A percentile compares a stretch with the other conserved stretches of the same genome.
These are phyloP conservation scores for Ilyonectria sp. DNA, from an alignment of 2,329 filamentous ascomycete species.

Conservation along the genomic window DNA sequence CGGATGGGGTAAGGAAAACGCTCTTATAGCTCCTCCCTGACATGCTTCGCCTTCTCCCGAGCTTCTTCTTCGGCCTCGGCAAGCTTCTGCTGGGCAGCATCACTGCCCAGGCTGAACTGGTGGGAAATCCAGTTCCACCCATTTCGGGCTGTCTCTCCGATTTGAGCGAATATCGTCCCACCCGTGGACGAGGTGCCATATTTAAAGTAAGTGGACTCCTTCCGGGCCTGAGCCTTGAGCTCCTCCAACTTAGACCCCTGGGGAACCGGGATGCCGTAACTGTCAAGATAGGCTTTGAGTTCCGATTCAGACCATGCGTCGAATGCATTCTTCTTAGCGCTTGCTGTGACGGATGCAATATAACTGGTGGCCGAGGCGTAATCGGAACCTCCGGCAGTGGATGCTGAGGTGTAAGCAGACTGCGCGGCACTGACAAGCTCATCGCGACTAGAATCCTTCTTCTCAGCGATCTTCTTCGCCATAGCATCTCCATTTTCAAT, in stretches of 20 bases:
- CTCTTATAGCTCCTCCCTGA: slow-evolving; percentile 65
- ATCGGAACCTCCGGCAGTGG: slow-evolving; percentile 68
- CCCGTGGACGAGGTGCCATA: slow-evolving; percentile 80
- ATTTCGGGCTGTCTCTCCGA: slow-evolving; percentile 65
- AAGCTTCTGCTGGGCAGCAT: slow-evolving; percentile 65
- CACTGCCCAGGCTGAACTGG: slow-evolving; percentile 65
- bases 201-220: slow-evolving; percentile 82
- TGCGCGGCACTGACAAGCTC: slow-evolving; percentile 79
- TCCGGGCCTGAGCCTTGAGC: slow-evolving; percentile 78
- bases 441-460: slow-evolving; percentile 78
- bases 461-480: slow-evolving; percentile 72
- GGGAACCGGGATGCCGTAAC: slow-evolving; percentile 78
- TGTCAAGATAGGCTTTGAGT: slow-evolving; percentile 84
- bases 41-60: slow-evolving; percentile 52
- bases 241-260: slow-evolving; percentile 80
- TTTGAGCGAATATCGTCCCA: slow-evolving; percentile 76
- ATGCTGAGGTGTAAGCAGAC: slow-evolving; percentile 72
- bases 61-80: slow-evolving; percentile 52
- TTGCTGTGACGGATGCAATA: slow-evolving; percentile 74
- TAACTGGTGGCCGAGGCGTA: slow-evolving; percentile 82
- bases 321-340: slow-evolving; percentile 77
- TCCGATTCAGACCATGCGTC: slow-evolving; percentile 82
- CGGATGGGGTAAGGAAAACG: background rate
- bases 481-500: slow-evolving; percentile 66
- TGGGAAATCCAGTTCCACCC: slow-evolving; percentile 67